Percentiles rank a stretch among this genome's conserved stretches.
Conservation (phyloP, 208 protist genomes). For the Wallacemonas sp. region DNA sequence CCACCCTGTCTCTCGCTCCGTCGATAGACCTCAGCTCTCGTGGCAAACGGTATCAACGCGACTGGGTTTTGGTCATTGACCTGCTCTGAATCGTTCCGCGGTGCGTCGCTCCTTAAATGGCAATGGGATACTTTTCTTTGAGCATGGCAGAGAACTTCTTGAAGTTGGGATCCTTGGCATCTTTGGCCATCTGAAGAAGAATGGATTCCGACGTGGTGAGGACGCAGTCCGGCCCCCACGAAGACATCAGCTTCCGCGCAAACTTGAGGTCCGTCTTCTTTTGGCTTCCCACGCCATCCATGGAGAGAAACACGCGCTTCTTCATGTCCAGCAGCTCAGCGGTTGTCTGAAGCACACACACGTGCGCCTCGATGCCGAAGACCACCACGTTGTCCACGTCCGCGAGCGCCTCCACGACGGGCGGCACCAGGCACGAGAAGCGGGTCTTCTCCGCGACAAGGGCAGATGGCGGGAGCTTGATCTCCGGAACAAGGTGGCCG, state of each 20-base stretch:
- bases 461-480: conserved; percentile 51
- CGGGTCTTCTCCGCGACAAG: conserved; percentile 50
- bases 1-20: too few relatives aligned
- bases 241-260: conserved; percentile 61
- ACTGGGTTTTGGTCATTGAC: too few relatives aligned
- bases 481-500: conserved; percentile 55
- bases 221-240: conserved; percentile 57
- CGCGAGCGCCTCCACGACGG: conserved; percentile 47
- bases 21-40: too few relatives aligned
- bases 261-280: conserved; percentile 55
- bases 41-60: too few relatives aligned
- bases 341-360: conserved; percentile 79
- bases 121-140: conserved; percentile 37
- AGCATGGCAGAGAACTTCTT: conserved; percentile 66
- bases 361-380: conserved; percentile 84
- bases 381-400: conserved; percentile 70
- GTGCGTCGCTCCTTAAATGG: background rate
- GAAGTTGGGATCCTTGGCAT: conserved; percentile 69
- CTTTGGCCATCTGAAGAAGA: conserved; percentile 67
- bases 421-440: conserved; percentile 58
- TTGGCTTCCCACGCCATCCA: conserved; percentile 80
- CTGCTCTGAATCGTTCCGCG: too few relatives aligned
- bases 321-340: conserved; percentile 72
- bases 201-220: conserved; percentile 76
- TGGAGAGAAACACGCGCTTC: conserved; percentile 63